Evolutionary conservation across 2,329 filamentous ascomycete genomes (phyloP).

Genomic region (Myriosclerotinia scirpicola): DNA sequence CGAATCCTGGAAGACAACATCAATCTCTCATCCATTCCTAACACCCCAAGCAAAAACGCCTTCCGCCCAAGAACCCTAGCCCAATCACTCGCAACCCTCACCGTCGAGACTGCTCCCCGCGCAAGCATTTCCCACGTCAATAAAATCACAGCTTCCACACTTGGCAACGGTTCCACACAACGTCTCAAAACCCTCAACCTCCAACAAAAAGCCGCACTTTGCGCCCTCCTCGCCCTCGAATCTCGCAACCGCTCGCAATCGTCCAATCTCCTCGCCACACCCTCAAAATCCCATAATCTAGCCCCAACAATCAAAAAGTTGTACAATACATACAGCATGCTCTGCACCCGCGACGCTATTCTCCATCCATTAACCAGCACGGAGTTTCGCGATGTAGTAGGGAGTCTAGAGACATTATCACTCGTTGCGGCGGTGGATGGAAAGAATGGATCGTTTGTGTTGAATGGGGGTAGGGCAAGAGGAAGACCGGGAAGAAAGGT

Average conservation of each 20-base stretch:
- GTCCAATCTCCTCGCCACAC: constrained; percentile 50
- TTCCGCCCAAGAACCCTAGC: constrained; percentile 45
- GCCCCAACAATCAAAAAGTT: constrained; percentile 82
- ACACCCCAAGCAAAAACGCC: constrained; percentile 41
- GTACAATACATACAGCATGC: constrained; percentile 76
- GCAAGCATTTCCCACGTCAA: constrained; percentile 90
- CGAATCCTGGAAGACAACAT: constrained; percentile 77
- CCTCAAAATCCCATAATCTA: constrained; percentile 58
- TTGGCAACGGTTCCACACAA: constrained; percentile 84
- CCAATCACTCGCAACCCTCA: constrained; percentile 57
- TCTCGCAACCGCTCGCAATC: constrained; percentile 62
- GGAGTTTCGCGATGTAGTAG: constrained; percentile 91
- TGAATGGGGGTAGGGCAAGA: constrained; percentile 59
- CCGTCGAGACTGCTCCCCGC: constrained; percentile 76
- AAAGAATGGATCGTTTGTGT: constrained; percentile 66
- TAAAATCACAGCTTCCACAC: constrained; percentile 83
- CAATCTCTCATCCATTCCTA: constrained; percentile 63
- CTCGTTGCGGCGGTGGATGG: constrained; percentile 70
- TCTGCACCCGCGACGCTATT: constrained; percentile 86
- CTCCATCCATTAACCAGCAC: constrained; percentile 86
- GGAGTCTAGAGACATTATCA: constrained; percentile 84
- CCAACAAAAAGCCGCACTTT: constrained; percentile 94
- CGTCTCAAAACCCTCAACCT: constrained; percentile 85
- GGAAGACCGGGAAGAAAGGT: constrained; percentile 65
- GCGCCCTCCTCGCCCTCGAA: constrained; percentile 83